Conservation (phyloP, 2,329 filamentous ascomycete genomes). For the Alternaria solani region DNA sequence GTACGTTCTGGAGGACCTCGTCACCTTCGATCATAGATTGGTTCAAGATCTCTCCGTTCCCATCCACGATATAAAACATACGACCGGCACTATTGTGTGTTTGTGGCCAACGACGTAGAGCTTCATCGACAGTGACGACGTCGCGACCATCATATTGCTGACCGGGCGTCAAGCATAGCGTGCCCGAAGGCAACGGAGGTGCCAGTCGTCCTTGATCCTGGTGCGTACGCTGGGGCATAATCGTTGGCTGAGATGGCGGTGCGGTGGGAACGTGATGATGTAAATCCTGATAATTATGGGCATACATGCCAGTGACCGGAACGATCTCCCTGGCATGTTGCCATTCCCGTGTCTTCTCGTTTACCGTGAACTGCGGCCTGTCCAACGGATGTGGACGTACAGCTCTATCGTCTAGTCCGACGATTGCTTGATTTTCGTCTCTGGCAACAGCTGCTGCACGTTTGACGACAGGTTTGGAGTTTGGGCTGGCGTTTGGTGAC, state of each 20-base stretch:
- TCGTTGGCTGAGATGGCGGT: neutral
- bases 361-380: neutral
- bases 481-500: slow-evolving; percentile 13
- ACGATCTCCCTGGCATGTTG: neutral
- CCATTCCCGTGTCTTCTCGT: neutral
- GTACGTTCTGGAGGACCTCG: neutral
- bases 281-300: neutral
- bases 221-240: neutral
- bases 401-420: neutral
- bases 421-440: neutral
- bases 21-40: slow-evolving; percentile 1
- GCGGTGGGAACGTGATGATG: neutral
- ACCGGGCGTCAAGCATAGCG: neutral
- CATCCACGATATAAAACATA: slow-evolving; percentile 1
- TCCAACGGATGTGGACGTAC: neutral
- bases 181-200: neutral
- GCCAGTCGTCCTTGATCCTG: neutral
- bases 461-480: slow-evolving; percentile 9
- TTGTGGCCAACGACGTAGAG: neutral
- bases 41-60: neutral
- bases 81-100: slow-evolving; percentile 1
- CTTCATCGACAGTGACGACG: neutral
- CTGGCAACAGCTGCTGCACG: neutral
- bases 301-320: neutral
- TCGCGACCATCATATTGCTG: neutral